A percentile compares a stretch with the other conserved stretches of the same genome.
Conservation (phyloP, 2,329 filamentous ascomycete species). For the Epichloe sp. region DNA sequence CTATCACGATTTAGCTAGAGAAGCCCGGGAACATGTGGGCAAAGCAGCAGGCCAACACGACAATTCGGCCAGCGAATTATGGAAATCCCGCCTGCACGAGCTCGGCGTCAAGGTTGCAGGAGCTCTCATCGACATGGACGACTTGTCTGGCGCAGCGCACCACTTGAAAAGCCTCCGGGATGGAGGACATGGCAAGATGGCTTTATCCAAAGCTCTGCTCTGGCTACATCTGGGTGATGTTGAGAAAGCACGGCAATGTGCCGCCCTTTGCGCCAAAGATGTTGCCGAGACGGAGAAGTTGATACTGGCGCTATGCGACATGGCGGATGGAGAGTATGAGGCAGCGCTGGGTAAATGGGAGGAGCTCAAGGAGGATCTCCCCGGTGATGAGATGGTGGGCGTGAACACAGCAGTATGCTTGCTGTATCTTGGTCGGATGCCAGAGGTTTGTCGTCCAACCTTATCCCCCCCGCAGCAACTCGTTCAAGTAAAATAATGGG, state of each 20-base stretch:
- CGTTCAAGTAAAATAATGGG: not conserved
- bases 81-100: slow-evolving; percentile 61
- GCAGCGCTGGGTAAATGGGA: slow-evolving; percentile 51
- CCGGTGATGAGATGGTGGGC: slow-evolving; percentile 52
- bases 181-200: slow-evolving; percentile 26
- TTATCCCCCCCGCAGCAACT: not conserved
- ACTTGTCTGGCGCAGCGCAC: slow-evolving; percentile 63
- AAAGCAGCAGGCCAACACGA: slow-evolving; percentile 31
- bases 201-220: slow-evolving; percentile 48
- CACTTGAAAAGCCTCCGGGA: slow-evolving; percentile 51
- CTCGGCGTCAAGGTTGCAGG: slow-evolving; percentile 56
- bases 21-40: slow-evolving; percentile 52
- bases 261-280: slow-evolving; percentile 20
- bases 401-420: slow-evolving; percentile 79
- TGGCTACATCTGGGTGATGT: slow-evolving; percentile 71
- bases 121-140: slow-evolving; percentile 73
- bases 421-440: slow-evolving; percentile 67
- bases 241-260: slow-evolving; percentile 46
- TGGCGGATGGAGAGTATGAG: slow-evolving; percentile 64
- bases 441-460: slow-evolving; percentile 38
- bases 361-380: slow-evolving; percentile 25
- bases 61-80: slow-evolving; percentile 46
- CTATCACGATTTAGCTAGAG: slow-evolving; percentile 75
- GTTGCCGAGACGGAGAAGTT: slow-evolving; percentile 30
- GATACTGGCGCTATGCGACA: slow-evolving; percentile 56